Conservation (phyloP, 768 basidiomycete genomes). For the Tephrocybe sp. region DNA sequence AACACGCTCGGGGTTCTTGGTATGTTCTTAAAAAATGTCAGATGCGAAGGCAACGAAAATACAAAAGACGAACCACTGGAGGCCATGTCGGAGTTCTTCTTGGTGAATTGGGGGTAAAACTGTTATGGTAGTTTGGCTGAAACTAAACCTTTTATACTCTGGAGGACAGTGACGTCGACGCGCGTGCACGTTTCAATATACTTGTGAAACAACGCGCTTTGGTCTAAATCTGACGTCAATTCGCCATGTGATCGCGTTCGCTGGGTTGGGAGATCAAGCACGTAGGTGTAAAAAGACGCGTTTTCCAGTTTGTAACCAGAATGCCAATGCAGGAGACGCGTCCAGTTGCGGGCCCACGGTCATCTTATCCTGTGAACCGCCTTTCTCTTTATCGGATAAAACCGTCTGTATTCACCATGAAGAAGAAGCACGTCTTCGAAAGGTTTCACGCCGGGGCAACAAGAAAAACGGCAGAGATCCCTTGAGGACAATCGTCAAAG, state of each 20-base stretch:
- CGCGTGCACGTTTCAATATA: slow-evolving; percentile 2
- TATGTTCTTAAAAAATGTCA: slow-evolving; percentile 9
- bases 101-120: not conserved
- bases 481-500: no score
- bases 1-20: slow-evolving; percentile 44
- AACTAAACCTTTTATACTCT: slow-evolving; percentile 3
- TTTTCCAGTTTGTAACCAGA: no score
- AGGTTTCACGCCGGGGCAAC: no score
- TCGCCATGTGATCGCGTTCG: slow-evolving; percentile 15
- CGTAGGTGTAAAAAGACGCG: no score
- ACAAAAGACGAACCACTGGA: not conserved
- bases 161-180: slow-evolving; percentile 4
- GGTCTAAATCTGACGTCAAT: not conserved
- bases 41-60: no score
- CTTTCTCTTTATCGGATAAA: no score
- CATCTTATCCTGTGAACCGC: no score
- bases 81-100: slow-evolving; percentile 8
- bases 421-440: no score
- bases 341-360: no score
- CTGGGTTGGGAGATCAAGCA: not conserved
- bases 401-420: no score
- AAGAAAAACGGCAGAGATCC: no score
- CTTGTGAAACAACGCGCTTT: slow-evolving; percentile 10
- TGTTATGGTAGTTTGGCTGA: not conserved
- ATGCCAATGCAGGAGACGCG: no score